Conservation (phyloP, 768 basidiomycete genomes). For the Coprinopsis sp. region DNA sequence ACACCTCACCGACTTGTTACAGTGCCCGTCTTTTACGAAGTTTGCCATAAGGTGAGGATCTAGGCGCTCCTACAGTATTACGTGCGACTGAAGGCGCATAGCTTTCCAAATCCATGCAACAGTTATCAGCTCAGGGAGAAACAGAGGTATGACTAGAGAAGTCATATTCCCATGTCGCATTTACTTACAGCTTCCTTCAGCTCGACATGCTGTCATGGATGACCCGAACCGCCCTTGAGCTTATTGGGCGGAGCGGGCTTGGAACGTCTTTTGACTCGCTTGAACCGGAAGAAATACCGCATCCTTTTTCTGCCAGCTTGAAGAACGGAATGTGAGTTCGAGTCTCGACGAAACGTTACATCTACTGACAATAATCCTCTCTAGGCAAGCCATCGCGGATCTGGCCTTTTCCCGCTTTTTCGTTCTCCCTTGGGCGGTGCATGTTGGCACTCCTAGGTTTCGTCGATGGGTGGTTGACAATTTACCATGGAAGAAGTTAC, state of each 20-base stretch:
- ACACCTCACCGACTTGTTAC: neutral
- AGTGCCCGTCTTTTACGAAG: conserved; percentile 27
- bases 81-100: conserved; percentile 6
- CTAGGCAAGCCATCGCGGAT: neutral
- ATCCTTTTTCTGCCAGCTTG: conserved; percentile 20
- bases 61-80: neutral
- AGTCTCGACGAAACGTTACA: neutral
- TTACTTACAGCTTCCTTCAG: conserved; percentile 2
- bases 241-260: conserved; percentile 27
- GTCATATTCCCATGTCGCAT: neutral
- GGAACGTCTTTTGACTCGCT: conserved; percentile 29
- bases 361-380: no score
- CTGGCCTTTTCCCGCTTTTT: conserved; percentile 2
- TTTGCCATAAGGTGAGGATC: conserved; percentile 17
- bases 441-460: conserved; percentile 26
- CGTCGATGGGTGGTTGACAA: conserved; percentile 12
- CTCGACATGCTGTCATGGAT: conserved; percentile 21
- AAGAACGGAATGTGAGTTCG: conserved; percentile 22
- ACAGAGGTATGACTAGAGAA: conserved; percentile 17
- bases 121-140: conserved; percentile 21
- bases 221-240: conserved; percentile 25
- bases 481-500: conserved; percentile 6
- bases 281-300: conserved; percentile 14
- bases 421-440: conserved; percentile 14
- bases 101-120: conserved; percentile 22